Base-by-base conservation (phyloP, 257 asterid genomes). In the Solanum arcanum region DNA sequence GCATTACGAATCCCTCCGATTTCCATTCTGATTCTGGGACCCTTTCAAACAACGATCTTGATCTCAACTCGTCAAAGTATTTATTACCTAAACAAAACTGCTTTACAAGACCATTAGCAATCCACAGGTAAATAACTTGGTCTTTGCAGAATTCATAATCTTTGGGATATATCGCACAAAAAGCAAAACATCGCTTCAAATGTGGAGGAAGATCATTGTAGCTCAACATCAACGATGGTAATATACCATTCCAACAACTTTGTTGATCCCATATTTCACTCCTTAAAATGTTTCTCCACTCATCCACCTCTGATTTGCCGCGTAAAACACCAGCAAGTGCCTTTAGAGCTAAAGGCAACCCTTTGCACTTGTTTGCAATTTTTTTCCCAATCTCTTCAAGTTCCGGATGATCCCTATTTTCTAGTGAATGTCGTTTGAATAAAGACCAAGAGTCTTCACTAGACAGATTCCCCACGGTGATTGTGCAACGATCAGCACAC, bases 131-230 rank as follows among this genome's bases (percentile, higher is more conserved):
- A 39, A 84, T 46, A 0, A 64, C 3, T 46, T 59, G 33, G 1
- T 74, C 42, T 42, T 84, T 84, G 10, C 0, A 1, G 2, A 88
- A 74, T 23, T 1, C 7, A 33, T 42, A 15, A 33, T 75, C 90
- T 77, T 84, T 84, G 52, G 87, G 88, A 75, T 62, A 88, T 31
- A 88, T 9, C 7, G 87, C 41, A 81, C 89, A 82, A 37, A 15
- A 87, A 39, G 66, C 60, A 49, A 82, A 87, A 16, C 89, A 82
- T 12, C 13, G 13, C 33, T 47, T 87, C 72, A 81, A 80, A 78
- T 80, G 7, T 1, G 72, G 3, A 23, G 76, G 83, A 39, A 87
- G n/a, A 87, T 87, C 49, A 39, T 68, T 33, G 49, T 87, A 87
- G 41, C 86, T 87, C 72, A 87, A 42, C 9, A 6, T 69, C 13